Evolutionary conservation across 805 yeast genomes (phyloP).

Genomic region (Candida jianshihensis): DNA sequence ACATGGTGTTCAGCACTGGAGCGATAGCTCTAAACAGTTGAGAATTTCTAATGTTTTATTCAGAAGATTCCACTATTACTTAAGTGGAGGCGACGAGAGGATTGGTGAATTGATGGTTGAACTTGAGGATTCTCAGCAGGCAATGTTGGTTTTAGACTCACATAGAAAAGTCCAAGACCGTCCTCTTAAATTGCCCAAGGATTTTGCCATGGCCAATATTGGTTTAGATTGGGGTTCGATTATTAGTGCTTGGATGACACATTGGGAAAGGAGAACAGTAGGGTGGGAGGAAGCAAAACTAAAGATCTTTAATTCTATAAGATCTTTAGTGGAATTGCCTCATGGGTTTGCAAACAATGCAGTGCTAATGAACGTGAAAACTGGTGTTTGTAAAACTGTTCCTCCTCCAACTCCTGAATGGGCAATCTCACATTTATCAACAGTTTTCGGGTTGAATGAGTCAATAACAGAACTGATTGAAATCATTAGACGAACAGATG

Average conservation of each 20-base stretch:
- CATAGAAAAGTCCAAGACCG: constrained; percentile 3
- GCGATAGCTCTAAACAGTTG: not conserved
- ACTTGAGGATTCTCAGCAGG: not conserved
- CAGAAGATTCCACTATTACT: not conserved
- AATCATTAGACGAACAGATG: constrained; percentile 1
- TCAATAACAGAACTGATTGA: constrained; percentile 6
- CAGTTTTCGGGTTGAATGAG: constrained; percentile 7
- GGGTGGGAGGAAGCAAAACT: constrained; percentile 5
- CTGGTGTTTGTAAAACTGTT: constrained; percentile 6
- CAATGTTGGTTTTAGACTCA: not conserved
- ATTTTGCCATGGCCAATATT: constrained; percentile 2
- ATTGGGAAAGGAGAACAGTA: constrained; percentile 8
- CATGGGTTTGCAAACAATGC: constrained; percentile 7
- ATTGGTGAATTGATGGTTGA: constrained; percentile 1
- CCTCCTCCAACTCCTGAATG: constrained; percentile 9
- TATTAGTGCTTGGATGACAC: constrained; percentile 5
- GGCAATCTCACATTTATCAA: constrained; percentile 6
- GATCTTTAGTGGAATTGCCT: constrained; percentile 1
- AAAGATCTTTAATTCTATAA: constrained; percentile 2
- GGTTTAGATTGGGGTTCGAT: constrained; percentile 8
- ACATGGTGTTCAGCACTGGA: constrained; percentile 3
- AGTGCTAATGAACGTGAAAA: constrained; percentile 5
- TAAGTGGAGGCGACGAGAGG: constrained; percentile 3
- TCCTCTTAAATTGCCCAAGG: constrained; percentile 1
- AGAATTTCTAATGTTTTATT: not conserved